phyloP scores from a whole-genome alignment of 345 rosid genomes.

The Populus ilicifolia region DNA sequence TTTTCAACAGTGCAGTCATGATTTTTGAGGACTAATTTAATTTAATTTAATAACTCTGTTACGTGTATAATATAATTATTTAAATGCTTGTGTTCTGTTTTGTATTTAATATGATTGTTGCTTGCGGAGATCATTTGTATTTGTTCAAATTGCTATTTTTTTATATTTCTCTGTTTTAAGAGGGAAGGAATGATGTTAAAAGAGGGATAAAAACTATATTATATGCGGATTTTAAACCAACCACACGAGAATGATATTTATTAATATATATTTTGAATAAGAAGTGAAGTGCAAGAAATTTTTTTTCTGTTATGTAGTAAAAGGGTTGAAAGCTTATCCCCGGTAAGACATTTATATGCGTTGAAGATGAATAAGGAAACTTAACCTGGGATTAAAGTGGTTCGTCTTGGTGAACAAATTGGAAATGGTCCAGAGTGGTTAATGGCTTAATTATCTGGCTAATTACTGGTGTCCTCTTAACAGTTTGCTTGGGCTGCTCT shows the following conservation, averaged over 20 bases:
- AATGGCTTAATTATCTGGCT: background rate
- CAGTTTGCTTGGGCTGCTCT: background rate
- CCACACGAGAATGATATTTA: background rate
- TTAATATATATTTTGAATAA: background rate
- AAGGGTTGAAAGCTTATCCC: background rate
- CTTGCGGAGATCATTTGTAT: background rate
- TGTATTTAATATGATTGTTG: background rate
- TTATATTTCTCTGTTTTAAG: background rate
- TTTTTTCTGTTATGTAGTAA: background rate
- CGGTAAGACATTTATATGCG: background rate
- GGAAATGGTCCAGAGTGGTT: background rate
- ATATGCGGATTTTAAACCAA: background rate
- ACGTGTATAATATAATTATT: background rate
- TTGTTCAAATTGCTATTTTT: background rate
- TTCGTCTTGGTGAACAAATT: background rate
- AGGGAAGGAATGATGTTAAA: background rate
- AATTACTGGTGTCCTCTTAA: background rate
- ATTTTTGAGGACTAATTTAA: background rate
- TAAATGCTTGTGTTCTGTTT: background rate
- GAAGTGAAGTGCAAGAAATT: background rate
- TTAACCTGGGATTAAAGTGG: background rate
- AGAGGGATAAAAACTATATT: background rate
- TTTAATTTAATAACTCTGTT: background rate
- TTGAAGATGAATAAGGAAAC: background rate
- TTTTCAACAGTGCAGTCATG: background rate